phyloP scores from a whole-genome alignment of 2,329 filamentous ascomycete species.

The Xylariaceae sp. region DNA sequence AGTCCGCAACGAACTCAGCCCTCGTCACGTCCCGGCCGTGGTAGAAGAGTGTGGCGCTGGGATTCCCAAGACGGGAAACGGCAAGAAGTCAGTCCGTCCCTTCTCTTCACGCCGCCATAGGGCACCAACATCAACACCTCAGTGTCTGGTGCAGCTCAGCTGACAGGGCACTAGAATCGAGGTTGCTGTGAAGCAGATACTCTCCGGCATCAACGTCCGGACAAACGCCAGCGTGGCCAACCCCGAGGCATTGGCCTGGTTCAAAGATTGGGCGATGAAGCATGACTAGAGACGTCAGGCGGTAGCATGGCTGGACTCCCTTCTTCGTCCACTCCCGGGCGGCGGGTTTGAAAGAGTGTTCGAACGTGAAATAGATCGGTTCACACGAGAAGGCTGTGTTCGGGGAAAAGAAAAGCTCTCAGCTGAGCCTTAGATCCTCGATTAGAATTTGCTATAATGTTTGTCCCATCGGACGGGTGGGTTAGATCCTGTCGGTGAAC shows the following conservation, averaged over 20 bases:
- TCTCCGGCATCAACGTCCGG: slow-evolving; percentile 80
- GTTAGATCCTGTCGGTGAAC: too few species aligned
- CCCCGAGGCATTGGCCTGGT: slow-evolving; percentile 81
- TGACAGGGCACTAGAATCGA: slow-evolving; percentile 82
- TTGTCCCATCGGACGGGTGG: too few species aligned
- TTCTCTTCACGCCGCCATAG: too few species aligned
- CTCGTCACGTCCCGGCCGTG: slow-evolving; percentile 79
- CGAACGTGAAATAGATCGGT: too few species aligned
- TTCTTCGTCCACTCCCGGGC: too few species aligned
- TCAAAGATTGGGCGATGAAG: slow-evolving; percentile 61
- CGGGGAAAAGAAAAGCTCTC: too few species aligned
- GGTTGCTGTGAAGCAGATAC: slow-evolving; percentile 90
- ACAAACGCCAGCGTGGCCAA: slow-evolving; percentile 93
- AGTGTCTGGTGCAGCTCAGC: too few species aligned
- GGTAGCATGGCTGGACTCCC: too few species aligned
- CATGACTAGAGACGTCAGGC: slow-evolving; percentile 5
- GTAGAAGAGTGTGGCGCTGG: slow-evolving; percentile 72
- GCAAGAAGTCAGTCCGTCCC: slow-evolving; percentile 70
- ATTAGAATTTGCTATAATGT: too few species aligned
- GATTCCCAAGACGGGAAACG: slow-evolving; percentile 87
- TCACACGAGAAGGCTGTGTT: slow-evolving; percentile 2
- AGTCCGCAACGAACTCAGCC: slow-evolving; percentile 72
- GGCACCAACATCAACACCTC: too few species aligned
- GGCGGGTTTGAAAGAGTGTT: too few species aligned
- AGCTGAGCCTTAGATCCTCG: too few species aligned